Evolutionary conservation across 129 eudicot genomes (phyloP), one percentile per base, ranked within the genome.

Genomic region (Apium graveolens): DNA sequence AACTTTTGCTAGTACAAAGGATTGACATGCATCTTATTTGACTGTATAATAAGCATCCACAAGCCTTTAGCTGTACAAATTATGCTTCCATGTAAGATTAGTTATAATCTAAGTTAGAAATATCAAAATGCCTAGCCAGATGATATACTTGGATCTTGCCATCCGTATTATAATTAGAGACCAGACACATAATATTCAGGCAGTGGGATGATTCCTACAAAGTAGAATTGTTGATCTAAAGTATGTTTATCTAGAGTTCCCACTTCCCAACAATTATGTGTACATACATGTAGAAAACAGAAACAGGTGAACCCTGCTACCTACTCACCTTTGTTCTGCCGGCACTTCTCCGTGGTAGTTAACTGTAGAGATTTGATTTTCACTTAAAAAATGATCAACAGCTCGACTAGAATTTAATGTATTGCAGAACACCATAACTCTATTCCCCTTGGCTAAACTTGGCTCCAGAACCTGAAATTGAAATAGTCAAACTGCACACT

Each of bases 261-360:
- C 4, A 70, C 16, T 9, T 65, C 27, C 44, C 4, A 18, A 24
- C 29, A 70, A 70, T 8, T 0, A 26, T 60, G 34, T 20, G 13
- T 17, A 8, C 29, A 35, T 20, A 71, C 3, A 41, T 24, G 27
- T 41, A 42, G 12, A 35, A 72, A 72, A 72, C 7, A 60, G 49
- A 72, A 42, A 72, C 17, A 60, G 49, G 34, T 39, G 27, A 44
- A 72, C 68, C 55, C 31, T 21, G 63, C 45, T 72, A 70, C 72
- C 62, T 46, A 80, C 86, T 86, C 76, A 95, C 99, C 99, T 88
- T 84, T 95, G 91, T 71, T 87, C 97, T 29, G 97, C 96, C 0
- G 99, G 99, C 14, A 95, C 99, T 87, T 94, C 98, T 48, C 98
- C 98, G 69, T 94, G 98, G 86, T 94, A 91, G 88, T 94, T 94